Evolutionary conservation across 192 early-diverging fungal genomes (phyloP), one percentile per base, ranked within the genome.

Genomic region (Haplosporangium gracile): DNA sequence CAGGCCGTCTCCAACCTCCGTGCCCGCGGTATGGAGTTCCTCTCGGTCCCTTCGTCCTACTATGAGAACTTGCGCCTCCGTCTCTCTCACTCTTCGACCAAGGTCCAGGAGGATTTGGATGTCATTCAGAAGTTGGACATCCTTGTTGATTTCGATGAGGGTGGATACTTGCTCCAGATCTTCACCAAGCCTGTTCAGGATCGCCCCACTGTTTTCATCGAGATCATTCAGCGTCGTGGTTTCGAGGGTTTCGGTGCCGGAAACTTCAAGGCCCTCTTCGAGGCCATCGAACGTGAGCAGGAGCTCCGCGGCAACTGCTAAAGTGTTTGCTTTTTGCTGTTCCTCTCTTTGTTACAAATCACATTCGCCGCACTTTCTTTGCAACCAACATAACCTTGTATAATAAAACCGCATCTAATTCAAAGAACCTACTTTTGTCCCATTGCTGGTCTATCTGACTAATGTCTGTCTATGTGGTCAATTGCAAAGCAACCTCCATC

Each of bases 231-330:
- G 89, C 95, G 97, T 51, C 93, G 94, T 68, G 96, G 97, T 84
- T 96, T 98, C 89, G 90, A 95, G 88, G 96, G 96, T 42, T 98
- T 98, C 88, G 98, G 97, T 75, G 97, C 97, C 65, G 98, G 98
- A 71, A 99, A 99, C 93, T 98, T 99, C 92, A 96, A 97, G 94
- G 96, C 96, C 76, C 91, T 99, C 71, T 99, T 99, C 90, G 97
- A 97, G 91, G 94, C 96, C 60, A 94, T 99, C 76, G 98, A 99
- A 92, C 89, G 91, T 53, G 98, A 99, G 92, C 98, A 99, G 89
- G 96, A 92, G 5, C 91, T 94, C 75, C 95, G 98, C 70, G 98
- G 98, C 63, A 97, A 97, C 73, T 90, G 96, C 79, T 90, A 87
- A 82, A 81, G 4, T 24, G 1, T 3, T 36, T n/a, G 2, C 36